phyloP scores from a whole-genome alignment of 208 protist species.

The Crithidia fasciculata region DNA sequence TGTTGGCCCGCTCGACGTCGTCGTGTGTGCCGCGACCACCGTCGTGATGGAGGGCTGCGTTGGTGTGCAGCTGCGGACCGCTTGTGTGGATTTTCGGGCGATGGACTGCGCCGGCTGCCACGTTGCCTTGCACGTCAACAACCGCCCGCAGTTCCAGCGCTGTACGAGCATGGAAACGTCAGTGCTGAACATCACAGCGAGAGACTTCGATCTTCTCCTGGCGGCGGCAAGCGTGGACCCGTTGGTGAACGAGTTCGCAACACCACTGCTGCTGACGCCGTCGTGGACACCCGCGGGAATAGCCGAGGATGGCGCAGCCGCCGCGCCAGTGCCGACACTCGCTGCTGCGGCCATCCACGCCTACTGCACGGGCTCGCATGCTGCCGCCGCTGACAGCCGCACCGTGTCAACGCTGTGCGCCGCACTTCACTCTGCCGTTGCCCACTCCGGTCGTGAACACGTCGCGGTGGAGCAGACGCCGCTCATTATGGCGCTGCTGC shows the following conservation, averaged over 20 bases:
- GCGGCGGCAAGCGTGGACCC: conserved; percentile 40
- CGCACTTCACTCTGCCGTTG: background rate
- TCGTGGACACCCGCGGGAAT: background rate
- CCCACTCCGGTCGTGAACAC: background rate
- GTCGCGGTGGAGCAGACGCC: conserved; percentile 15
- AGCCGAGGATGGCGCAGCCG: no score
- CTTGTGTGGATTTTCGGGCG: conserved; percentile 59
- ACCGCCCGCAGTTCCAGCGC: conserved; percentile 48
- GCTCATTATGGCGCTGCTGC: conserved; percentile 37
- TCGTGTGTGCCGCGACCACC: conserved; percentile 51
- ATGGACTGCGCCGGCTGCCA: conserved; percentile 68
- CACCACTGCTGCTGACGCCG: conserved; percentile 22
- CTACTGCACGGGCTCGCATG: background rate
- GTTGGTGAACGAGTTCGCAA: conserved; percentile 56
- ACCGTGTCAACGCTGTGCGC: conserved; percentile 6
- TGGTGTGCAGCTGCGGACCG: conserved; percentile 68
- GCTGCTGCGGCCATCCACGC: conserved; percentile 7
- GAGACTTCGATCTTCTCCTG: conserved; percentile 51
- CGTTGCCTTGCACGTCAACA: conserved; percentile 79
- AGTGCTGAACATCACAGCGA: conserved; percentile 66
- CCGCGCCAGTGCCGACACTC: background rate
- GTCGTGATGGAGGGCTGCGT: conserved; percentile 72
- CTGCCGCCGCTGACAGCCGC: background rate
- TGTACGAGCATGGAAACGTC: conserved; percentile 67
- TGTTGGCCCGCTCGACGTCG: conserved; percentile 73